Evolutionary conservation across 2,329 filamentous ascomycete species (phyloP), one percentile per base, ranked within the genome.

Genomic region (Aspergillus glaucus): DNA sequence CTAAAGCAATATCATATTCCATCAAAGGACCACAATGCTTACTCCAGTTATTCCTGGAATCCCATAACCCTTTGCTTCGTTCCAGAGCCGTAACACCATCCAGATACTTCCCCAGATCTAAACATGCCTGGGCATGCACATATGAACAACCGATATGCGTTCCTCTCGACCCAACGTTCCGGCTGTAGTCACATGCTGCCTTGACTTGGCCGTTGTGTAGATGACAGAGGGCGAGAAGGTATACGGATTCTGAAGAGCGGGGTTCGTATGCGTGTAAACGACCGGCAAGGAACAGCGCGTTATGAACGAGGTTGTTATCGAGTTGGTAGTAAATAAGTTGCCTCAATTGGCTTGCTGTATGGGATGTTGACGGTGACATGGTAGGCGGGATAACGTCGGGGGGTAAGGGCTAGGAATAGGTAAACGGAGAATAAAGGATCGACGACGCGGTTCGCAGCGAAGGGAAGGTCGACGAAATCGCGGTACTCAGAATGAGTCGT

Each of bases 261-360:
- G 86, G 82, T 61, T 97, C 92, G 60, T 92, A 87, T 45, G 89
- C 91, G 53, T 84, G 79, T 17, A 96, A 80, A 55, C 93, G 84
- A 63, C 92, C 88, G 51, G 93, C 87, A 53, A 95, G 88, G 73
- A 98, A 98, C 39, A 95, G 83, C 49, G 93, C 93, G 65, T 95
- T 97, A 48, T 91, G 84, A 64, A 87, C 79, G 34, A 91, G 82
- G 63, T 90, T 85, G 66, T 95, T 95, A 75, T 98, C 93, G 67
- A 98, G 83, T 64, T 85, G 79, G 66, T 86, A 85, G 71, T 82
- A 84, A 53, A 86, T 79, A 44, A 85, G 74, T 59, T 85, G 80
- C 61, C 81, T 76, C 61, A 86, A 74, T 66, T 86, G 82, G 56
- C 72, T 71, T 48, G 78, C 76, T 52, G 81, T 75, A 62, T 80